Conservation (phyloP, 169 alveolate species). For the Eimeria mitis region DNA sequence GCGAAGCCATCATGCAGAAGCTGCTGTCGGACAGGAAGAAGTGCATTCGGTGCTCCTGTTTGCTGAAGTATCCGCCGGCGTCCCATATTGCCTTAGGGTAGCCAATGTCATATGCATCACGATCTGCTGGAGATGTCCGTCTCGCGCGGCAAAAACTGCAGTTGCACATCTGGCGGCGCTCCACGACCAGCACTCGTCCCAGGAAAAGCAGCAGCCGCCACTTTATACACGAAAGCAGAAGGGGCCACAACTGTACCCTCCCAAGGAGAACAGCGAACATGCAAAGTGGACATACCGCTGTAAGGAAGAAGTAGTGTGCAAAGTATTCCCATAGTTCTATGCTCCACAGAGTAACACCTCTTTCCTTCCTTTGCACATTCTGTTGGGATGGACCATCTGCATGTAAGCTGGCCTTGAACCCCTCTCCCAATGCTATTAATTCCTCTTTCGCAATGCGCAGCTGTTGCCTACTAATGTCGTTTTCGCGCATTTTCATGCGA, state of each 20-base stretch:
- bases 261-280: slow-evolving; percentile 48
- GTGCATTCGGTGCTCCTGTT: background rate
- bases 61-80: background rate
- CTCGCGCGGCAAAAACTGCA: slow-evolving; percentile 18
- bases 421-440: background rate
- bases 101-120: background rate
- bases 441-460: slow-evolving; percentile 8
- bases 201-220: slow-evolving; percentile 40
- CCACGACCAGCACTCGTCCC: slow-evolving; percentile 40
- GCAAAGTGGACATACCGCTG: slow-evolving; percentile 54
- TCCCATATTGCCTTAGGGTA: background rate
- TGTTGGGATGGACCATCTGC: background rate
- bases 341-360: slow-evolving; percentile 25
- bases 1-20: slow-evolving; percentile 29
- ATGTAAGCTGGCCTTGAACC: background rate
- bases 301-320: slow-evolving; percentile 22
- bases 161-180: background rate
- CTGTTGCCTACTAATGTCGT: slow-evolving; percentile 13
- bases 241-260: slow-evolving; percentile 41
- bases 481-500: slow-evolving; percentile 52
- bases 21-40: slow-evolving; percentile 31
- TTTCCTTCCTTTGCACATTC: background rate
- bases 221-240: slow-evolving; percentile 39
- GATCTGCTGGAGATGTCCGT: background rate
- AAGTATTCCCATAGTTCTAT: slow-evolving; percentile 26